phyloP scores from a whole-genome alignment of 139 green algal genomes.

The Haematococcus sp. region DNA sequence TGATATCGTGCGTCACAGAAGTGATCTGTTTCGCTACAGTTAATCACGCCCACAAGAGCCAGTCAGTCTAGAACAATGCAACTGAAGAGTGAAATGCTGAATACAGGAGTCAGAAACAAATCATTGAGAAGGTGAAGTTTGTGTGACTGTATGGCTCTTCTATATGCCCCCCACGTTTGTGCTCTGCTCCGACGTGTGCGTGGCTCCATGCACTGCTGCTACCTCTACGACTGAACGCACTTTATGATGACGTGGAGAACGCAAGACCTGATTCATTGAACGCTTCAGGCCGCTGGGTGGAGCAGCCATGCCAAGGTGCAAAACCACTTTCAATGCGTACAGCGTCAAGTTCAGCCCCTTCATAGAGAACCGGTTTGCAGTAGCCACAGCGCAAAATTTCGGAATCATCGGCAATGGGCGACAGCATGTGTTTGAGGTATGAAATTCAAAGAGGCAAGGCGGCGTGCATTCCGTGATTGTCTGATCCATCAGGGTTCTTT shows the following conservation, averaged over 20 bases:
- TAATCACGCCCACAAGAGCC: not conserved
- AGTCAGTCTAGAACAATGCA: no score
- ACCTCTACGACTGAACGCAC: no score
- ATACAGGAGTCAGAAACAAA: no score
- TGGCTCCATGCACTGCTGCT: no score
- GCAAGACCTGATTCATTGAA: slow-evolving; percentile 1
- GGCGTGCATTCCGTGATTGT: not conserved
- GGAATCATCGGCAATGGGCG: slow-evolving; percentile 96
- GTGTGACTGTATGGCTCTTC: no score
- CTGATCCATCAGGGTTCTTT: not conserved
- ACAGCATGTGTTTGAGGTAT: slow-evolving; percentile 88
- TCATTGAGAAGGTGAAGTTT: no score
- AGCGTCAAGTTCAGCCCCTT: slow-evolving; percentile 92
- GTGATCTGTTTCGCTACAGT: not conserved
- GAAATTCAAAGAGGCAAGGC: not conserved
- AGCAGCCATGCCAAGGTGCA: slow-evolving; percentile 56
- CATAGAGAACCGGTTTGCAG: slow-evolving; percentile 75
- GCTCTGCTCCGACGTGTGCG: no score
- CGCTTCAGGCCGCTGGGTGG: not conserved
- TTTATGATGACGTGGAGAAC: not conserved
- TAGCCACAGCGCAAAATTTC: slow-evolving; percentile 96
- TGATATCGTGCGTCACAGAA: not conserved
- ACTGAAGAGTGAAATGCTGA: no score
- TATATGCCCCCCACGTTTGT: no score
- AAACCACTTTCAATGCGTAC: slow-evolving; percentile 77